These are phyloP conservation scores for Torrubiella hemipterigena DNA, from an alignment of 2,329 filamentous ascomycete species.

Conservation along the genomic window DNA sequence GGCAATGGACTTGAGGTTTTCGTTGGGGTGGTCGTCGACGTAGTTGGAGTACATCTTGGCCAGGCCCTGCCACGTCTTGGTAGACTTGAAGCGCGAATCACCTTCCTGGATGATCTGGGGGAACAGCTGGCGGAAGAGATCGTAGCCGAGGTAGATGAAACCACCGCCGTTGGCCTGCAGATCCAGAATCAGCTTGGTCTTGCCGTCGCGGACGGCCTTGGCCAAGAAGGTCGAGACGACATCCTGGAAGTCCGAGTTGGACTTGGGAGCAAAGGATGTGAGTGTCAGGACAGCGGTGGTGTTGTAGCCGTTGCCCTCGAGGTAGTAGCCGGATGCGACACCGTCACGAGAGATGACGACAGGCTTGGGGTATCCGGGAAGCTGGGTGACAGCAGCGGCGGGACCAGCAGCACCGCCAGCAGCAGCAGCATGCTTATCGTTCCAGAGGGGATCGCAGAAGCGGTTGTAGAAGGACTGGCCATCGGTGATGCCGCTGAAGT, in stretches of 20 bases:
- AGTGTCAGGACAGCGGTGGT: slow-evolving; percentile 13
- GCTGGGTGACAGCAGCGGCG: slow-evolving; percentile 1
- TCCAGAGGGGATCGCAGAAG: background rate
- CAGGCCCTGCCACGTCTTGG: background rate
- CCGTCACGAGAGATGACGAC: slow-evolving; percentile 11
- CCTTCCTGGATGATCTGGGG: slow-evolving; percentile 11
- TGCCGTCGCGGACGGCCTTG: slow-evolving; percentile 29
- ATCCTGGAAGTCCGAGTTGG: slow-evolving; percentile 8
- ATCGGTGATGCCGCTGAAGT: slow-evolving; percentile 13
- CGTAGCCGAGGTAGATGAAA: slow-evolving; percentile 29
- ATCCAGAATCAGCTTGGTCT: slow-evolving; percentile 52
- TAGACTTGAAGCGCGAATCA: slow-evolving; percentile 2
- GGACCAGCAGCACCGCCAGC: slow-evolving; percentile 1
- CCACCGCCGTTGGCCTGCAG: slow-evolving; percentile 50
- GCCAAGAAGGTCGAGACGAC: slow-evolving; percentile 29
- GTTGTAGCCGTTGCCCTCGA: slow-evolving; percentile 12
- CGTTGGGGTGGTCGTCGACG: slow-evolving; percentile 1
- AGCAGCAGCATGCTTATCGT: background rate
- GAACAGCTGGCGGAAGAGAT: slow-evolving; percentile 32
- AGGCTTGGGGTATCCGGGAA: slow-evolving; percentile 14
- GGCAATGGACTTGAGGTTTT: background rate
- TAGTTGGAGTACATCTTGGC: background rate
- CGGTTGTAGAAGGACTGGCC: background rate
- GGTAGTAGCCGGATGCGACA: slow-evolving; percentile 15
- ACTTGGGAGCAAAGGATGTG: slow-evolving; percentile 10